Conservation (phyloP, 2,329 filamentous ascomycete genomes). For the Pyricularia grisea region DNA sequence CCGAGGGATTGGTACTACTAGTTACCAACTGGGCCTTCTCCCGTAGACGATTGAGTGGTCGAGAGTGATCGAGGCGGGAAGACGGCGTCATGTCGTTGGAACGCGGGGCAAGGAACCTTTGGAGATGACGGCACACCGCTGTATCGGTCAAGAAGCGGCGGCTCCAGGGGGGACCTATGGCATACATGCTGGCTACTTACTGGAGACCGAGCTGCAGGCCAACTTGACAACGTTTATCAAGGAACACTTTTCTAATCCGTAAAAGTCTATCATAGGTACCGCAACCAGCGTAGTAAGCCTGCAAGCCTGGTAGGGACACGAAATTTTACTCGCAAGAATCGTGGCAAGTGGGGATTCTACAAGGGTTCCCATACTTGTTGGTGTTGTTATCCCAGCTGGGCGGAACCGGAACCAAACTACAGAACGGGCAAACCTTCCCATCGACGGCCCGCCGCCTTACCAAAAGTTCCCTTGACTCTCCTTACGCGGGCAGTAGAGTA, state of each 20-base stretch:
- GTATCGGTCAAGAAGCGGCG: neutral
- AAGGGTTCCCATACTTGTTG: neutral
- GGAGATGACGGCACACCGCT: neutral
- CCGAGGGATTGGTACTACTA: neutral
- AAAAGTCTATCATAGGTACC: neutral
- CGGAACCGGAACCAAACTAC: neutral
- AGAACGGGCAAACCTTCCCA: neutral
- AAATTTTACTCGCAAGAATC: neutral
- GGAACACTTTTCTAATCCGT: neutral
- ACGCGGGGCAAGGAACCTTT: neutral
- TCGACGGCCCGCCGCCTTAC: neutral
- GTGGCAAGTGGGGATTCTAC: neutral
- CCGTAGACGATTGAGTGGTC: neutral
- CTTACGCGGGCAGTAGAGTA: neutral
- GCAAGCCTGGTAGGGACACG: neutral
- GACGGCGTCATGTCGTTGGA: neutral
- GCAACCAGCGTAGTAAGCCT: no score
- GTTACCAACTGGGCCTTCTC: neutral
- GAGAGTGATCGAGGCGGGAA: neutral
- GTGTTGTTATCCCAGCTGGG: neutral
- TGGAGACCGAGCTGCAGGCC: neutral
- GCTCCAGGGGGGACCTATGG: neutral
- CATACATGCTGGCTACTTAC: neutral
- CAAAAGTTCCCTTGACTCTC: neutral
- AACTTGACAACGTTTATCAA: neutral